phyloP scores from a whole-genome alignment of 2,329 filamentous ascomycete genomes.

The Colletotrichum sp. region DNA sequence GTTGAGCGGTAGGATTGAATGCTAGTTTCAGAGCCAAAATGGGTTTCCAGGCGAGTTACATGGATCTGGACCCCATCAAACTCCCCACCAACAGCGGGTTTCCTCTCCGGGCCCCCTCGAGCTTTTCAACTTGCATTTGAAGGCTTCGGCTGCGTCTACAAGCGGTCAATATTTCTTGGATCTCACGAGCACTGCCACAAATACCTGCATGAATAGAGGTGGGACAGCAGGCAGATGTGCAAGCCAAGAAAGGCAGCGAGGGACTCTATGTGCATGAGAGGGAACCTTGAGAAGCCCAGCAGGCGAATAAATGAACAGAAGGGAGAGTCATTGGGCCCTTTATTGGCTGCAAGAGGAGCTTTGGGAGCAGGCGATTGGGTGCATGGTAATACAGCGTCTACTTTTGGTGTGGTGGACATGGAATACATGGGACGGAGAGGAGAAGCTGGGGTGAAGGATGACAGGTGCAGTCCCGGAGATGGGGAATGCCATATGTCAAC shows the following conservation, averaged over 20 bases:
- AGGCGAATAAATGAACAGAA: background rate
- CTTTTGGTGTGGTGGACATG: background rate
- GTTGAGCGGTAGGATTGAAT: background rate
- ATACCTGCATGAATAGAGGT: conserved; percentile 1
- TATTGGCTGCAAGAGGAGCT: background rate
- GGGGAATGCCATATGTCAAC: background rate
- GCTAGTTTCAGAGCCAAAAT: background rate
- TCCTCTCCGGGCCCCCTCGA: background rate
- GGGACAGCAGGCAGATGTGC: background rate
- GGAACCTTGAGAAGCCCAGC: background rate
- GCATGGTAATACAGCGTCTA: background rate
- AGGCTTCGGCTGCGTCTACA: background rate
- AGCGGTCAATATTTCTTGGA: background rate
- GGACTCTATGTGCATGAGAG: background rate
- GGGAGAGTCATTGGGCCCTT: background rate
- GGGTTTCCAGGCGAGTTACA: background rate
- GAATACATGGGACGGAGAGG: conserved; percentile 3
- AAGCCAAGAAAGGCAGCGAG: background rate
- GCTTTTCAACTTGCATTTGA: background rate
- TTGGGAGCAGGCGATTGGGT: conserved; percentile 4
- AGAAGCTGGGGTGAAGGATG: conserved; percentile 10
- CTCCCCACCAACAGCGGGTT: background rate
- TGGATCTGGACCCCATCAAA: background rate
- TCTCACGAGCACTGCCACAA: conserved; percentile 9
- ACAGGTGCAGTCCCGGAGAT: background rate